These are phyloP conservation scores for Vaccinium vitisidaea DNA, from an alignment of 148 eudicot species.

Conservation along the genomic window DNA sequence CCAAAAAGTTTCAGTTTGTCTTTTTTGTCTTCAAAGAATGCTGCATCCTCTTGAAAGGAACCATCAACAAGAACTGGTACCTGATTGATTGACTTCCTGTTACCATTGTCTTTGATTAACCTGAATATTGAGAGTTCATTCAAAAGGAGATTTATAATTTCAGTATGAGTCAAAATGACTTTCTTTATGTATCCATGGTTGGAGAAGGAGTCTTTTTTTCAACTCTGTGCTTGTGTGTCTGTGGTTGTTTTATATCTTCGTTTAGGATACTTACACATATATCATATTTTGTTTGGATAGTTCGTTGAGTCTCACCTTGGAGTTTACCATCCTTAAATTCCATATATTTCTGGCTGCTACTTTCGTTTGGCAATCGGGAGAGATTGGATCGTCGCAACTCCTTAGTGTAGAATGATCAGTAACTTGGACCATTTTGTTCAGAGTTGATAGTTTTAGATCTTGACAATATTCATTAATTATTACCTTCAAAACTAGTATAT, in stretches of 20 bases:
- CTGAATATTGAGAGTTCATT: not conserved
- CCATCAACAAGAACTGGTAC: not conserved
- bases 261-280: too few relatives aligned
- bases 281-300: not conserved
- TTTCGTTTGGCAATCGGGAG: not conserved
- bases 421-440: not conserved
- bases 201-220: not conserved
- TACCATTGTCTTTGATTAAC: too few relatives aligned
- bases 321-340: not conserved
- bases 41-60: not conserved
- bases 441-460: too few relatives aligned
- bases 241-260: not conserved
- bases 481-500: too few relatives aligned
- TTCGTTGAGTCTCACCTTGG: not conserved
- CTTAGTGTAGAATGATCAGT: not conserved
- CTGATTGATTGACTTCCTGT: not conserved
- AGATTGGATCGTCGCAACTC: too few relatives aligned
- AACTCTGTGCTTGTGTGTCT: too few relatives aligned
- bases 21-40: not conserved
- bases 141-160: not conserved
- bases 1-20: not conserved
- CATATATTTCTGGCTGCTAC: not conserved
- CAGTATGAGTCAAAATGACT: not conserved
- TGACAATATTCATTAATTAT: too few relatives aligned
- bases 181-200: not conserved